Conservation (phyloP, 1,139 yeast genomes). For the Wickerhamomyces sp. region DNA sequence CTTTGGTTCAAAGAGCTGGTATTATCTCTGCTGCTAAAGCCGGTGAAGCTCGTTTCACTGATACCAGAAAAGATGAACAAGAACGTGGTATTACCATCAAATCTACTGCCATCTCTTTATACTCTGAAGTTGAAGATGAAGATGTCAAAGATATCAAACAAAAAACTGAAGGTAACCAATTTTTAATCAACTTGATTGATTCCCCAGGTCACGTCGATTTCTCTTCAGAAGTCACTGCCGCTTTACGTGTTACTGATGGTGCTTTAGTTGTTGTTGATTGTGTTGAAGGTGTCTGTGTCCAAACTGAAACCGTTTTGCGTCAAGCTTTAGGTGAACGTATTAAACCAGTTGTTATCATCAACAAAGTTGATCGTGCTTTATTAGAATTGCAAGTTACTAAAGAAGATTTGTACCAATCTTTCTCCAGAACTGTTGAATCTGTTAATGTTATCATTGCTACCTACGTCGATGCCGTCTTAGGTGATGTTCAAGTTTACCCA, state of each 20-base stretch:
- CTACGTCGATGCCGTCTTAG: constrained; percentile 83
- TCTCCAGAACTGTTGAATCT: constrained; percentile 98
- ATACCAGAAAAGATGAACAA: constrained; percentile 99
- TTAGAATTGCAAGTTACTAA: constrained; percentile 98
- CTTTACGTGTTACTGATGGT: constrained; percentile 99
- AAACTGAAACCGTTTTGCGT: constrained; percentile 99
- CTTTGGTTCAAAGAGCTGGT: constrained; percentile 98
- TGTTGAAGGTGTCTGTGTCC: constrained; percentile 99
- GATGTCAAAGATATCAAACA: constrained; percentile 94
- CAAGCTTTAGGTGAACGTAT: constrained; percentile 99
- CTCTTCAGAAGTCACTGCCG: constrained; percentile 99
- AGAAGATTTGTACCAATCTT: constrained; percentile 98
- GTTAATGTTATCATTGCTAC: constrained; percentile 98
- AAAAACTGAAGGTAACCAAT: constrained; percentile 90
- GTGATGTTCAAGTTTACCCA: constrained; percentile 99
- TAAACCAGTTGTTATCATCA: constrained; percentile 96
- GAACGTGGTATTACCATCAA: constrained; percentile 99
- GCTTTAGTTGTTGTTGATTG: constrained; percentile 99
- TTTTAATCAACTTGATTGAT: constrained; percentile 97
- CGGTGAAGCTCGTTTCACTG: constrained; percentile 99
- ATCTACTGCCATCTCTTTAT: constrained; percentile 97
- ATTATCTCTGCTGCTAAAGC: constrained; percentile 99
- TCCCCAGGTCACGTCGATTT: constrained; percentile 99
- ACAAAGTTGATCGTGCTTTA: constrained; percentile 99
- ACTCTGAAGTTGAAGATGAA: constrained; percentile 83